Base-by-base conservation (phyloP, 352 stramenopile genomes). In the Globisporangium acanthophoron region DNA sequence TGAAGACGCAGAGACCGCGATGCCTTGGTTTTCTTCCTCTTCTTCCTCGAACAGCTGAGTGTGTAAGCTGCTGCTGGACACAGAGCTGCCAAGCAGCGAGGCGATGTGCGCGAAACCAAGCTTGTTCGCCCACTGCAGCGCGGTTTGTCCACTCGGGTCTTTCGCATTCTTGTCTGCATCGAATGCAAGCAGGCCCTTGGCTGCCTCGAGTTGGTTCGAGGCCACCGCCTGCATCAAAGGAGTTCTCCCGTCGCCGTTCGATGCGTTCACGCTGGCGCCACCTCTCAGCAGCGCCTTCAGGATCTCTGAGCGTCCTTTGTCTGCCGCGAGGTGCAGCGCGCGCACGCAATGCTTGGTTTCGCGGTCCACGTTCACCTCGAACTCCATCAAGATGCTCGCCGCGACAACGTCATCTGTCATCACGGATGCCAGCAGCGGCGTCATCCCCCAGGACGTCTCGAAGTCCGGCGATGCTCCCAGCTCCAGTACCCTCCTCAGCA, bases 221-320 rank as follows among this genome's bases (percentile, higher is more conserved):
- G 80, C 61, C 16, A 70, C 62, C 8, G 78, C 76, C 62, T 89
- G 76, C 7, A 85, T 81, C 12, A 89, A 51, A 15, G 74, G 47
- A 5, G 78, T 75, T 15, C 70, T 60, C 18, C 66, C 66, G 7
- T 43, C 43, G 13, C n/a, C 6, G n/a, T 8, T 40, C 77, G 9
- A 61, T 48, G 11, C 59, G 54, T 88, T 64, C 2, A 77, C 70
- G 56, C 71, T 53, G 5, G 66, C 76, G 18, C 69, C 76, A 48
- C 57, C 27, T 2, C 77, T 54, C 5, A 87, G 37, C n/a, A 91
- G 57, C 13, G 54, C 40, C 59, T 71, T 70, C 5, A 88, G 16
- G 3, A 83, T 33, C 15, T 58, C 27, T 3, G 67, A 49, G 6
- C 78, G 60, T 3, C 71, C 78, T 71, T 86, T 89, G 18, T 86